Evolutionary conservation across 768 basidiomycete genomes (phyloP).

Genomic region (Suillus tomentosus): DNA sequence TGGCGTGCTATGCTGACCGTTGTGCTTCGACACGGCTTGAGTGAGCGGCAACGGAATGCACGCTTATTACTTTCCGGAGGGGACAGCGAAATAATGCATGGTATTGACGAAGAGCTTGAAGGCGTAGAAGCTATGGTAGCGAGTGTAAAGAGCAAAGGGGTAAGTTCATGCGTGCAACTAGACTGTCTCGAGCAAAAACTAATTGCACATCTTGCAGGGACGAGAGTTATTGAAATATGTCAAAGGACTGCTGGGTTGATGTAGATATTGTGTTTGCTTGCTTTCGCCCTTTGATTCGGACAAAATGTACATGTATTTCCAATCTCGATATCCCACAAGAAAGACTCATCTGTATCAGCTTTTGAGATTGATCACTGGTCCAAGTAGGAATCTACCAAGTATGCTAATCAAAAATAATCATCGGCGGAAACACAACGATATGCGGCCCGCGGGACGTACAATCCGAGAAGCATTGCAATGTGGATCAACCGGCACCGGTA

Average conservation of each 20-base stretch:
- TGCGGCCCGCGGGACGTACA: no score
- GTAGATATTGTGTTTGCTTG: background rate
- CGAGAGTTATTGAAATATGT: slow-evolving; percentile 75
- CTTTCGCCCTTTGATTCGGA: background rate
- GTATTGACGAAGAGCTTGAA: slow-evolving; percentile 35
- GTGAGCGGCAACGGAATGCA: slow-evolving; percentile 49
- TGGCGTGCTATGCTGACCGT: slow-evolving; percentile 80
- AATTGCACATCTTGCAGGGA: slow-evolving; percentile 46
- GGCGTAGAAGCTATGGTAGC: slow-evolving; percentile 75
- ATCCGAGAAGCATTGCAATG: no score
- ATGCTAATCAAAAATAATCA: background rate
- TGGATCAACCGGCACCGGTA: no score
- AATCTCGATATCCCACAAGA: background rate
- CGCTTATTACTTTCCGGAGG: slow-evolving; percentile 29
- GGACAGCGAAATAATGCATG: slow-evolving; percentile 34
- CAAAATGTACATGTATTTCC: background rate
- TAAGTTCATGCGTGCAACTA: slow-evolving; percentile 38
- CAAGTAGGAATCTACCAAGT: background rate
- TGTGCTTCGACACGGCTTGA: slow-evolving; percentile 65
- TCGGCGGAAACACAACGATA: background rate
- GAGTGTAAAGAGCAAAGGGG: slow-evolving; percentile 74
- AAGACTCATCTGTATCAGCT: no score
- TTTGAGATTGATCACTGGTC: background rate
- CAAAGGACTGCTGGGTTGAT: slow-evolving; percentile 61
- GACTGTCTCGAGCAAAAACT: slow-evolving; percentile 14